Conservation (phyloP, 257 asterid genomes). For the Linaria vulgaris region DNA sequence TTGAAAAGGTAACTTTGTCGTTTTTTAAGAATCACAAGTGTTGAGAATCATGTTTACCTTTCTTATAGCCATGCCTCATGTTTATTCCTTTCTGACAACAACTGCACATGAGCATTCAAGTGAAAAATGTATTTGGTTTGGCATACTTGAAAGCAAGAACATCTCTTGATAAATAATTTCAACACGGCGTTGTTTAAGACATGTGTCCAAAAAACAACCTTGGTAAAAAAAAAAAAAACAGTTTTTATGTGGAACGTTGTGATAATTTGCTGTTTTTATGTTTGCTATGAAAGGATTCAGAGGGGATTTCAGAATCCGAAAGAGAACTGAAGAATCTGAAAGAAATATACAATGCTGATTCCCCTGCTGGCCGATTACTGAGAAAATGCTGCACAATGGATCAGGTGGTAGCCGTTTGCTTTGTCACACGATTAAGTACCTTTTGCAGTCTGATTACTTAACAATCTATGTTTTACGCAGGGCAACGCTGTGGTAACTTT, state of each 20-base stretch:
- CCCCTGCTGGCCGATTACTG: constrained; percentile 54
- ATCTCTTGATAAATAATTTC: neutral
- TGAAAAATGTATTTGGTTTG: neutral
- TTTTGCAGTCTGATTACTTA: constrained; percentile 17
- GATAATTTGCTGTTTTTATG: constrained; percentile 16
- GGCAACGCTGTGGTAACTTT: constrained; percentile 58
- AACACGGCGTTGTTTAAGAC: constrained; percentile 2
- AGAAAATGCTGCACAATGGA: constrained; percentile 56
- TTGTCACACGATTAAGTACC: neutral
- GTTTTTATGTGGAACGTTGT: neutral
- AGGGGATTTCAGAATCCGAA: constrained; percentile 82
- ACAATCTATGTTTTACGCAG: constrained; percentile 24
- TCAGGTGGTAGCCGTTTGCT: constrained; percentile 40
- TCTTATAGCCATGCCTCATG: neutral
- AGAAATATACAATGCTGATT: constrained; percentile 50
- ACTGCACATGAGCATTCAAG: neutral
- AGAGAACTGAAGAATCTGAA: constrained; percentile 60
- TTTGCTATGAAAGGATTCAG: constrained; percentile 56
- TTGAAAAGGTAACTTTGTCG: constrained; percentile 34
- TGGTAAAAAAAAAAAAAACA: neutral
- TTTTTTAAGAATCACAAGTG: neutral
- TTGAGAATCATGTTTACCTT: constrained; percentile 1
- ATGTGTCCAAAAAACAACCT: neutral
- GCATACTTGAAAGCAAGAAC: neutral
- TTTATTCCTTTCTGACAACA: too few relatives aligned